Percentiles rank a stretch among this genome's conserved stretches.
Evolutionary conservation across 495 filamentous ascomycete species (phyloP).

Genomic region (Penicillium atrosanguineum): DNA sequence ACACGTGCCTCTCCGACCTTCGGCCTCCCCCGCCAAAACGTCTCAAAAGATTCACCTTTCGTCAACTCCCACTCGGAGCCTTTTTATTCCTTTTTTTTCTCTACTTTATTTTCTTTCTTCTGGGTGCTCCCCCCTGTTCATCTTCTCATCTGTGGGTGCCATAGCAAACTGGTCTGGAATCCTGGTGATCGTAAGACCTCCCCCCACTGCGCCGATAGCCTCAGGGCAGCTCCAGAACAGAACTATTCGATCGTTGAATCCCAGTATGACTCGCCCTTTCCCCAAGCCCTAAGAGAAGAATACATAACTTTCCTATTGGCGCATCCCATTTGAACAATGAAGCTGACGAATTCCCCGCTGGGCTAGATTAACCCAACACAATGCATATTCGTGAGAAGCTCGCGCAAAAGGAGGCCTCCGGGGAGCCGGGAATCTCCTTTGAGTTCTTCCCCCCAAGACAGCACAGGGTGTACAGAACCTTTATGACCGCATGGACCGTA

Average conservation of each 20-base stretch:
- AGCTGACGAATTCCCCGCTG: conserved; percentile 8
- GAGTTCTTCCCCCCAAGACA: conserved; percentile 99
- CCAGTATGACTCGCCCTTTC: neutral
- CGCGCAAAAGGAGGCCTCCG: conserved; percentile 70
- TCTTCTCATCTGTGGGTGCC: neutral
- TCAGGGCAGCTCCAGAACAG: conserved; percentile 6
- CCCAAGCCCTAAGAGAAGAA: neutral
- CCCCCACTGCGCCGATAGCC: conserved; percentile 8
- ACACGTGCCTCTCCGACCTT: conserved; percentile 34
- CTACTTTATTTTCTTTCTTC: conserved; percentile 7
- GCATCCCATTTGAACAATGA: neutral
- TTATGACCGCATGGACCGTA: conserved; percentile 99
- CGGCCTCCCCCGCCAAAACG: conserved; percentile 26
- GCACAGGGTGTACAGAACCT: conserved; percentile 97
- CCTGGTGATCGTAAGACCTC: conserved; percentile 18
- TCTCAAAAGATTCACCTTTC: conserved; percentile 12
- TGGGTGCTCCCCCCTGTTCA: neutral
- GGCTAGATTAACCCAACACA: conserved; percentile 23
- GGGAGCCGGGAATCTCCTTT: conserved; percentile 89
- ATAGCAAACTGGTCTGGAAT: conserved; percentile 13
- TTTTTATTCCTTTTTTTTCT: conserved; percentile 5
- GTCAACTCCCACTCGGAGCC: conserved; percentile 14
- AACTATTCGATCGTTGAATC: conserved; percentile 8
- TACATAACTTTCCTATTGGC: no score
- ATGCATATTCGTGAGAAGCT: conserved; percentile 95